Evolutionary conservation across 805 yeast species (phyloP).

Genomic region (Phaffomyces opuntiae): DNA sequence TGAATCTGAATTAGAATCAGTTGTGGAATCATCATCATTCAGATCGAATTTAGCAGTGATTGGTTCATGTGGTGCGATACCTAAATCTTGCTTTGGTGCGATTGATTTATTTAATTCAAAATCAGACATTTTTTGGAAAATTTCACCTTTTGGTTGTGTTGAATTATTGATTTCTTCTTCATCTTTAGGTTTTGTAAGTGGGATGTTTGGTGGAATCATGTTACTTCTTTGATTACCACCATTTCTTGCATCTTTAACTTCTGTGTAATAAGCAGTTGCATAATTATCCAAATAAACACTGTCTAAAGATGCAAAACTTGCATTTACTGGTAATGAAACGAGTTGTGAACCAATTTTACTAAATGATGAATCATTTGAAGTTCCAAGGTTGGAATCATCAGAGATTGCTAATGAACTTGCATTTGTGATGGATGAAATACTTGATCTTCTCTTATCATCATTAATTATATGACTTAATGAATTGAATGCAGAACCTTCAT

Average conservation of each 20-base stretch:
- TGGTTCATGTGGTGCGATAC: constrained; percentile 18
- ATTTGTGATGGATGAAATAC: constrained; percentile 7
- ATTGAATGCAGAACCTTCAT: constrained; percentile 10
- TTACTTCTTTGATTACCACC: constrained; percentile 2
- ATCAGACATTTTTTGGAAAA: constrained; percentile 13
- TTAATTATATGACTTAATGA: constrained; percentile 21
- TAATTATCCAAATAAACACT: constrained; percentile 56
- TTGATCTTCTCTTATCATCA: constrained; percentile 16
- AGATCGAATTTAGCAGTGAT: constrained; percentile 5
- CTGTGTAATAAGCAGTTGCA: constrained; percentile 19
- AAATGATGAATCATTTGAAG: constrained; percentile 26
- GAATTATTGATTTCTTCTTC: background rate
- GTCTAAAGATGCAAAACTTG: constrained; percentile 73
- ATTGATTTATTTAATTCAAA: constrained; percentile 14
- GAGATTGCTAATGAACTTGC: background rate
- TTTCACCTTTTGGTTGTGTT: background rate
- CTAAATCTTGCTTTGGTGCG: constrained; percentile 10
- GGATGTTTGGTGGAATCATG: constrained; percentile 3
- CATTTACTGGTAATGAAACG: constrained; percentile 61
- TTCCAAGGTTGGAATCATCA: background rate
- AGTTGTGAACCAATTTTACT: constrained; percentile 40
- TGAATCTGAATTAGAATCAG: no score
- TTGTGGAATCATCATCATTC: constrained; percentile 5
- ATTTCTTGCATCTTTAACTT: constrained; percentile 13
- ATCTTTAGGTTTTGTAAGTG: background rate